Base-by-base conservation (phyloP, 164 flowering plant genomes). In the Vitis amurensis region DNA sequence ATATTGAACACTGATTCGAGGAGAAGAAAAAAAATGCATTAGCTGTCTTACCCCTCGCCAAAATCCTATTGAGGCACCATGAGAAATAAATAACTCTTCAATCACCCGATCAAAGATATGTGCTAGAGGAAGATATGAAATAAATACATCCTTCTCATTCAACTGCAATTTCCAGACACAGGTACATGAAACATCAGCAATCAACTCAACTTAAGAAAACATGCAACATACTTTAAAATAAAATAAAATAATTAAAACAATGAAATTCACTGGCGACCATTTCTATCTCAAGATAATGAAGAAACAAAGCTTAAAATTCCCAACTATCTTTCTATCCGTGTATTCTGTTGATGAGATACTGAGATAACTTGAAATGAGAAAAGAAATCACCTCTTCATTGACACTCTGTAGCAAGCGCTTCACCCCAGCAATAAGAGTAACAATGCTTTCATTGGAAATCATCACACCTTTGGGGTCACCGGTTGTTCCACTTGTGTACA, bases 401-500 rank as follows among this genome's bases (percentile, higher is more conserved):
- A 88, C 84, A 70, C 81, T 75, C 56, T 78, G 77, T n/a, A 95
- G 78, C 50, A 85, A 71, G 27, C 74, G 75, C 14, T 85, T 79
- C 51, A 89, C 88, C 30, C 97, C 99, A 72, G 91, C 82, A 63
- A 91, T 66, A 61, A 93, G 85, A 51, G 91, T 77, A 65, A 93
- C 79, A 74, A 96, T 88, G 71, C 88, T 88, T 1, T 88, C 85
- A 76, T 93, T 88, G 60, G 97, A 87, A 49, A 93, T 83, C 83
- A 96, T 44, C 5, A 96, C 99, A 68, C 98, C 99, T 77, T 96
- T 96, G 49, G 99, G 99, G 55, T 93, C 97, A 63, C 99, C 97
- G 44, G 98, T 96, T 55, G 99, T 96, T 82, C 98, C 99, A 79
- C 99, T 96, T 16, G 98, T 96, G 76, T 96, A 96, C 98, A 96